Base-by-base conservation (phyloP, 768 basidiomycete species). In the Suillus subalutaceus region DNA sequence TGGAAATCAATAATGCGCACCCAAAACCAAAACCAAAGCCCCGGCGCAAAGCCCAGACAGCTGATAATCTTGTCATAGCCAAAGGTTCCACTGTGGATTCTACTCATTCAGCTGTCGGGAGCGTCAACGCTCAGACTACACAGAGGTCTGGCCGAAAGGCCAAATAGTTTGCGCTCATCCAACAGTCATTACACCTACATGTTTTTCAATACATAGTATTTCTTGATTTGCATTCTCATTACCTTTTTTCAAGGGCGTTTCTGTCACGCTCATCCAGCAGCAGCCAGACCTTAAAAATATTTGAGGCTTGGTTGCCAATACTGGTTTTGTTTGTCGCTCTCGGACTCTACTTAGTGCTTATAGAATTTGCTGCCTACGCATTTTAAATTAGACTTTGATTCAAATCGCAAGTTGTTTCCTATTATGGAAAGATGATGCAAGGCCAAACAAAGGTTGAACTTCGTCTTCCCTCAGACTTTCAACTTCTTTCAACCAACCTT, bases 371-470 rank as follows among this genome's bases (percentile, higher is more conserved):
- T 50, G 48, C 10, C 23, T 8, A 50, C 4, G 23, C 46, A 48
- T 35, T 35, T 50, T 44, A 20, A 1, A 44, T 46, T n/a, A 46
- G 46, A 53, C 52, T 53, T 53, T 7, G 30, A 30, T 53, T 50
- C 23, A 50, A 48, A 32, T 32, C 52, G 8, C 30, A 53, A 26
- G 30, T 18, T 53, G 26, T 53, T 53, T 53, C 30, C 30, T 1
- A 53, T 50, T 50, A 50, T 50, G 23, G 23, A 50, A 50, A 32
- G 52, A 53, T 18, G 15, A 53, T 53, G 30, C 52, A 53, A 53
- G 52, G 52, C 52, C 52, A 53, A 53, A 32, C 52, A 53, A 53
- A 53, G 26, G 52, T 53, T 32, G 52, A 53, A 53, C 52, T 50
- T 26, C 13, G 2, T 50, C 48, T 50, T 50, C 48, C 48, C 48